These are phyloP conservation scores for Phyllosticta citribraziliensis DNA, from an alignment of 2,329 filamentous ascomycete species.

Conservation along the genomic window DNA sequence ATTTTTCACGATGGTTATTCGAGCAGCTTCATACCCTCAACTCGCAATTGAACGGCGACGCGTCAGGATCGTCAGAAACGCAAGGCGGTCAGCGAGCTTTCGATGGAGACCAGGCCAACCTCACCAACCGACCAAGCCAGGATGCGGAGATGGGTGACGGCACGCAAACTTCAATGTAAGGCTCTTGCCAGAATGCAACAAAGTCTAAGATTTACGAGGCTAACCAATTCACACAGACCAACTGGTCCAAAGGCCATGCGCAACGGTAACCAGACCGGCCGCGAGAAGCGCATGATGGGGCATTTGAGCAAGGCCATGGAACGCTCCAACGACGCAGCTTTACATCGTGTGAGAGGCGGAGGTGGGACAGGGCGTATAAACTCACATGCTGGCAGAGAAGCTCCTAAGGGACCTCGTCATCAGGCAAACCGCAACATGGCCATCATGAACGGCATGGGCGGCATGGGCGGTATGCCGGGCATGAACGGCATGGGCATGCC, in stretches of 20 bases:
- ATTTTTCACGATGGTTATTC: constrained; percentile 92
- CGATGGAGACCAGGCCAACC: background rate
- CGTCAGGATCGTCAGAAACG: constrained; percentile 22
- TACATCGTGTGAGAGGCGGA: constrained; percentile 70
- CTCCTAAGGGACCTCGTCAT: constrained; percentile 61
- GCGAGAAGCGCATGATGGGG: constrained; percentile 74
- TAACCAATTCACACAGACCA: constrained; percentile 48
- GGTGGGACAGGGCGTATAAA: constrained; percentile 71
- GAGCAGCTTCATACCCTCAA: constrained; percentile 65
- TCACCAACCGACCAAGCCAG: constrained; percentile 8
- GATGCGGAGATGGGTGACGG: constrained; percentile 65
- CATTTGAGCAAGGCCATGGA: constrained; percentile 80
- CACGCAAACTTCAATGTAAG: constrained; percentile 35
- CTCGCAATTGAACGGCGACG: constrained; percentile 47
- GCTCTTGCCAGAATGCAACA: background rate
- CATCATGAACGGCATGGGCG: constrained; percentile 36
- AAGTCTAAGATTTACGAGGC: background rate
- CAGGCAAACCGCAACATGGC: constrained; percentile 13
- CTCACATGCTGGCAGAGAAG: constrained; percentile 55
- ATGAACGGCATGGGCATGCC: constrained; percentile 34
- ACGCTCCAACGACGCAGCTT: constrained; percentile 59
- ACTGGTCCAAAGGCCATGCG: constrained; percentile 95
- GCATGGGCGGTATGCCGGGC: constrained; percentile 11
- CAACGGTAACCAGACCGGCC: constrained; percentile 48
- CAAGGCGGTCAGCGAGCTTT: constrained; percentile 12